Conservation (phyloP, 2,329 filamentous ascomycete species). For the Massarina eburnea region DNA sequence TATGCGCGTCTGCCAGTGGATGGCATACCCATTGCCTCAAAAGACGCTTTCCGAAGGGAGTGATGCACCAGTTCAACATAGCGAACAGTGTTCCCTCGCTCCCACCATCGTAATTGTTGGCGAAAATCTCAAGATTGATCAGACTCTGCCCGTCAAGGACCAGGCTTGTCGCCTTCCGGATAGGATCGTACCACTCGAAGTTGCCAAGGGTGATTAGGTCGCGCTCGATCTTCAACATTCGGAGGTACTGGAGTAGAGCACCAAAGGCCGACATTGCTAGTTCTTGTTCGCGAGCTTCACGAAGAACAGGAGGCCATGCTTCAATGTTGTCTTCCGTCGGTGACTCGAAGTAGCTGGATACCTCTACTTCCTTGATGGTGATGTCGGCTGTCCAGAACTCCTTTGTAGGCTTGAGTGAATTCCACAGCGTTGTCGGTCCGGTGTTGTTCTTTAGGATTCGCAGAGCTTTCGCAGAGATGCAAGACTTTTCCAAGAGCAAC, state of each 20-base stretch:
- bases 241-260: constrained; percentile 83
- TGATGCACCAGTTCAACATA: constrained; percentile 90
- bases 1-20: constrained; percentile 79
- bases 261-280: constrained; percentile 88
- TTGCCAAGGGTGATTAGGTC: constrained; percentile 86
- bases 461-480: constrained; percentile 81
- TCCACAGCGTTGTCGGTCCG: constrained; percentile 90
- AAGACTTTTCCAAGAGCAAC: constrained; percentile 80
- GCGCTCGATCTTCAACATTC: constrained; percentile 80
- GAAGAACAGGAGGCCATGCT: constrained; percentile 76
- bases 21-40: constrained; percentile 98
- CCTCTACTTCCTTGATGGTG: constrained; percentile 78
- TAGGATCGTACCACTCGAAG: constrained; percentile 89
- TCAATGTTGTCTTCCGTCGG: constrained; percentile 60
- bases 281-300: constrained; percentile 74
- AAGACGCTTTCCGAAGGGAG: constrained; percentile 93
- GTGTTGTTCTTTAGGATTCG: constrained; percentile 97
- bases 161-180: constrained; percentile 83
- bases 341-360: constrained; percentile 74
- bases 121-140: constrained; percentile 96
- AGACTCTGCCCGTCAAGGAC: constrained; percentile 94
- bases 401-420: constrained; percentile 78
- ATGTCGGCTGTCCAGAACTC: constrained; percentile 92
- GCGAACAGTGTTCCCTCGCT: constrained; percentile 84
- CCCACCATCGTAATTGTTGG: constrained; percentile 87